Conservation (phyloP, 2,329 filamentous ascomycete species). For the Daldinia sp. region DNA sequence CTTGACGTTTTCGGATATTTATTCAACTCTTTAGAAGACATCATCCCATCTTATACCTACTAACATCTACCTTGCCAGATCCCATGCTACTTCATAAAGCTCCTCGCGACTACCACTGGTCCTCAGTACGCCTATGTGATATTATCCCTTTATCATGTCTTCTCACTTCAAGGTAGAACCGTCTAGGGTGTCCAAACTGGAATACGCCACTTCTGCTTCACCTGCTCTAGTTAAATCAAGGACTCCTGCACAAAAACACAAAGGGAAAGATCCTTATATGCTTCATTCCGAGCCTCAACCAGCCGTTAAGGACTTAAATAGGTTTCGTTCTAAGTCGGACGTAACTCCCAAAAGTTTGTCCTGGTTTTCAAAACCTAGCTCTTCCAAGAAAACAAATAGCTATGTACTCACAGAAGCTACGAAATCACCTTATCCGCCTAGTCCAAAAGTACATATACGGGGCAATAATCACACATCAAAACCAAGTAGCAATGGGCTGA, state of each 20-base stretch:
- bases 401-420: neutral
- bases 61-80: neutral
- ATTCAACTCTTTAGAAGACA: neutral
- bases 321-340: neutral
- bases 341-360: slow-evolving; percentile 10
- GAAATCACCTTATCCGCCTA: neutral
- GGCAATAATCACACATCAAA: neutral
- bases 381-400: neutral
- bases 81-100: neutral
- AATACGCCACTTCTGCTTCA: neutral
- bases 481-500: neutral
- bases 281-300: neutral
- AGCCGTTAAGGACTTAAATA: slow-evolving; percentile 19
- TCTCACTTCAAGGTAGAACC: neutral
- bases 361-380: neutral
- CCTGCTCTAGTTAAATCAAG: neutral
- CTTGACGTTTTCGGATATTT: neutral
- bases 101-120: neutral
- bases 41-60: neutral
- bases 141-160: slow-evolving; percentile 15
- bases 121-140: neutral
- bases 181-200: neutral
- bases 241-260: neutral
- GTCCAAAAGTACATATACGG: neutral
- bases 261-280: neutral